These are phyloP conservation scores for Grammothele lineata DNA, from an alignment of 768 basidiomycete species.

Conservation along the genomic window DNA sequence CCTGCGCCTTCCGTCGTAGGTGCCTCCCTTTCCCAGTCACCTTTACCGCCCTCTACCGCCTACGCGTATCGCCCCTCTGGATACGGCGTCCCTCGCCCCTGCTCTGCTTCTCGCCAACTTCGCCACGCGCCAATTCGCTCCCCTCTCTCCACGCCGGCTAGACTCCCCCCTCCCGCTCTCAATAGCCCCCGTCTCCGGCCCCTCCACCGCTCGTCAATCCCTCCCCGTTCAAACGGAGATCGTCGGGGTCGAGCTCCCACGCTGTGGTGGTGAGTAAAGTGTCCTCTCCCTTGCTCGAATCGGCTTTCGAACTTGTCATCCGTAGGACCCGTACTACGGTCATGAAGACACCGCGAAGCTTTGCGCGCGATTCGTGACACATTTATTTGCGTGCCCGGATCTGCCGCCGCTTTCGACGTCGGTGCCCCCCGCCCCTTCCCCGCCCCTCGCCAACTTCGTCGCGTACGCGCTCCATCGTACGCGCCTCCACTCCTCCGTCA, in stretches of 20 bases:
- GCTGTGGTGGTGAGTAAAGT: no score
- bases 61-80: no score
- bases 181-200: no score
- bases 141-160: no score
- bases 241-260: no score
- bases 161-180: no score
- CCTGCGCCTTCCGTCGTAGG: no score
- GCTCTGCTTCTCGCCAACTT: slow-evolving; percentile 74
- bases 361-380: slow-evolving; percentile 39
- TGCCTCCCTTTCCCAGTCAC: slow-evolving; percentile 57
- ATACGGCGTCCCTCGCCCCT: no score
- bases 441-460: slow-evolving; percentile 72
- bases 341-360: slow-evolving; percentile 40
- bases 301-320: no score
- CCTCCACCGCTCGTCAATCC: no score
- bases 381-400: slow-evolving; percentile 42
- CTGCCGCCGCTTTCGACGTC: slow-evolving; percentile 32
- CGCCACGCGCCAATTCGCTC: slow-evolving; percentile 64
- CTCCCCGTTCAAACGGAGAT: no score
- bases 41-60: slow-evolving; percentile 57
- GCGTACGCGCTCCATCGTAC: slow-evolving; percentile 86
- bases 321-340: slow-evolving; percentile 32
- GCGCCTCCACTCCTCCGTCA: slow-evolving; percentile 54
- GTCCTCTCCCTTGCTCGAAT: no score
- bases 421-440: slow-evolving; percentile 52